Evolutionary conservation across 2,329 filamentous ascomycete species (phyloP), one percentile per base, ranked within the genome.

Genomic region (Sporothrix brunneoviolacea): DNA sequence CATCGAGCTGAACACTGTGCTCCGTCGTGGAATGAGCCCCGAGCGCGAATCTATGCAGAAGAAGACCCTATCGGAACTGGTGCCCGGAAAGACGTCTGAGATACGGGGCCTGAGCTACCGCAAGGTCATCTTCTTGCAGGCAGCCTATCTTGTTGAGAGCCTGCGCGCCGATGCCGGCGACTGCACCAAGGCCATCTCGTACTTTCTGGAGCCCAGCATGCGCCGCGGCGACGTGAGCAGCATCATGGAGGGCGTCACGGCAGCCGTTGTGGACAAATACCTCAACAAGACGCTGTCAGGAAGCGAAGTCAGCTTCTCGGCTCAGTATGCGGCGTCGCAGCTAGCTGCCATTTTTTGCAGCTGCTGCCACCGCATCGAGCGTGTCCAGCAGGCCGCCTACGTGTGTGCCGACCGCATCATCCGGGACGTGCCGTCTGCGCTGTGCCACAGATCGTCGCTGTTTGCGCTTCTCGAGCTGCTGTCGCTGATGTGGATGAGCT

Each of bases 121-220:
- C 19, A 93, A 95, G 65, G 82, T 86, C 21, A 88, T 97, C 41
- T 98, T 97, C 62, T 71, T 99, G 13, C 93, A 95, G 61, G 86
- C 94, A 3, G 87, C 91, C 2, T 86, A 95, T 58, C 73, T 97
- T 2, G 84, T 98, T 6, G 94, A 97, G 65, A 91, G 82, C 53
- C 73, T 98, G 22, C 83, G 94, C 53, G 91, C 91, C 18, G 83
- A 86, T 51, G 80, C 87, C 8, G 93, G 93, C 9, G 87, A 95
- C 63, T 97, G 91, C 65, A 94, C 89, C 21, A 89, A 91, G 62
- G 84, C 90, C 4, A 71, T 97, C 38, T 85, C 83, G 0, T 98
- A 98, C 68, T 98, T 97, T 67, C 73, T 95, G n/a, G 93, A 98
- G 61, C 90, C 90, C 6, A 91, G 88, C 59, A 85, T 84, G 79